A percentile compares a stretch with the other conserved stretches of the same genome.
phyloP scores from a whole-genome alignment of 2,329 filamentous ascomycete genomes.

The Grosmannia clavigera region DNA sequence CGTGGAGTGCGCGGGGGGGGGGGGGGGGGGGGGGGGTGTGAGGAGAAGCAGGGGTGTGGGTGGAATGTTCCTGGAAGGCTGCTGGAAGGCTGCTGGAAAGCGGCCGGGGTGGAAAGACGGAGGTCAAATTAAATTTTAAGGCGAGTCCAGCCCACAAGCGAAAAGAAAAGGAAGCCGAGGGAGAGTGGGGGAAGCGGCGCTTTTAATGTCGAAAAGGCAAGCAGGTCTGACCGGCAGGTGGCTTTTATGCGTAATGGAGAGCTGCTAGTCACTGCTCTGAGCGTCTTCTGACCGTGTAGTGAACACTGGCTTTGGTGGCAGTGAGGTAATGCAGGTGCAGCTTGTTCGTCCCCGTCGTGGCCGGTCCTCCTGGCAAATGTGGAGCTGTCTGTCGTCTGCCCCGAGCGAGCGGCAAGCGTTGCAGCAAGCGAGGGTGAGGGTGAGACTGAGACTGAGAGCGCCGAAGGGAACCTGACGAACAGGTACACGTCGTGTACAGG shows the following conservation, averaged over 20 bases:
- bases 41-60: neutral
- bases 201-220: slow-evolving; percentile 4
- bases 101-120: neutral
- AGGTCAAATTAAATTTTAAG: slow-evolving; percentile 1
- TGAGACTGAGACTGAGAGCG: neutral
- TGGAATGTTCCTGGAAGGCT: neutral
- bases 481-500: slow-evolving; percentile 5
- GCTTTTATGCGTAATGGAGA: neutral
- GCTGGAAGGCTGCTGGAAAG: neutral
- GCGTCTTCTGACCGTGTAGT: neutral
- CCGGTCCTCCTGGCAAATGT: neutral
- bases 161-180: neutral
- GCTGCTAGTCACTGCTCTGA: neutral
- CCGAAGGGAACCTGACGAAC: neutral
- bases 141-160: slow-evolving; percentile 11
- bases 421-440: neutral
- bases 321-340: neutral
- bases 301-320: neutral
- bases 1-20: neutral
- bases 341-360: neutral
- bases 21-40: neutral
- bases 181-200: neutral
- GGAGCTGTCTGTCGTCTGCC: neutral
- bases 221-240: neutral
- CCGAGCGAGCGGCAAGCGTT: slow-evolving; percentile 8